Evolutionary conservation across 257 asterid species (phyloP), one percentile per base, ranked within the genome.

Genomic region (Nicotiana attenuata): DNA sequence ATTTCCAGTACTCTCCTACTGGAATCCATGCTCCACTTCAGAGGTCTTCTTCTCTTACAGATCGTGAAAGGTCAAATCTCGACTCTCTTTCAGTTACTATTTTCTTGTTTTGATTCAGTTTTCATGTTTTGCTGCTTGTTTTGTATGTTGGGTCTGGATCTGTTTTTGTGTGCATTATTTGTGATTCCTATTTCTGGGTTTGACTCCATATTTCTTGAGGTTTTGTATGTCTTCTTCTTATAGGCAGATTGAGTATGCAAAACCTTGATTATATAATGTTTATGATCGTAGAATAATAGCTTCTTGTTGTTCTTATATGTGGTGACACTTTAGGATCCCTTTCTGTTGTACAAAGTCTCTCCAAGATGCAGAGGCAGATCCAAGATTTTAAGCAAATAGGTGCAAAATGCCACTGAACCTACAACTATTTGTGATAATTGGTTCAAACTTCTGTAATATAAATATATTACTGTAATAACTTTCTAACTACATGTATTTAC

Each of bases 1-100:
- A 85, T 92, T 92, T 91, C 67, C 95, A 90, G 89, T 90, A 87
- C 81, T 90, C 95, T 82, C 95, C 95, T n/a, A 83, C 89, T 65
- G 86, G 89, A 31, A 82, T 85, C 57, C 90, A 82, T 82, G 86
- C 26, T 80, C 76, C 95, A 66, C 88, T 92, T 80, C 97, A 88
- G 83, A 89, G 97, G 90, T 89, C 90, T 82, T 65, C 82, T 80
- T 87, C 95, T 35, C 82, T 92, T 80, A 80, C 92, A 88, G 94
- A 91, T 92, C 94, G 88, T 83, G 93, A 91, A 84, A 92, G 97
- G 97, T 87, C 15, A 80, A 83, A 68, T 31, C 77, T 76, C 7
- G 60, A 69, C 55, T 69, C 20, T 76, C 15, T 71, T 61, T 31
- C 19, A 16, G 38, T 16, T 2, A 10, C 16, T 61, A 5, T 77